Base-by-base conservation (phyloP, 2,329 filamentous ascomycete species). In the Leptographium lundbergii region DNA sequence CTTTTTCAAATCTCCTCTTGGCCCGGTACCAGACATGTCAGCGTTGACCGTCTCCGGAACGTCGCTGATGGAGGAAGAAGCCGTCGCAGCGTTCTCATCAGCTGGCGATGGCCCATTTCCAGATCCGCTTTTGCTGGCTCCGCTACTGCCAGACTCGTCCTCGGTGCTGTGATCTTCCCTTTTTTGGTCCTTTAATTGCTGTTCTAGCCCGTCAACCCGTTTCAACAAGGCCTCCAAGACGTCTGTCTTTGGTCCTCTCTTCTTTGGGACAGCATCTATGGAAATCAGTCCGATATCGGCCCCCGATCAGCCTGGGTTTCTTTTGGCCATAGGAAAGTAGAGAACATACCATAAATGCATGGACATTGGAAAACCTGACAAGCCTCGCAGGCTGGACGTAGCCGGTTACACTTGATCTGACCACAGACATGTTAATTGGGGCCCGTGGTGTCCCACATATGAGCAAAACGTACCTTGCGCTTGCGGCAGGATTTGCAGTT, bases 401-500 rank as follows among this genome's bases (percentile, higher is more conserved):
- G 75, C 59, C 90, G 83, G 71, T 94, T 95, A 75, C 90, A 95
- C 75, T 95, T 95, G 74, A 95, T 95, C 89, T 95, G 19, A 61
- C 58, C 27, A 56, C 22, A 47, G 9, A 39, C 1, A 29, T 13
- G 25, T 29, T 10, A 45, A 24, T n/a, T 19, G 22, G n/a, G 32
- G 17, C 1, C 24, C 13, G n/a, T 19, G 24, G 5, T 6, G 17
- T 19, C 2, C 22, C 13, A 36, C 4, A 39, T 45, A 14, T 27
- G 25, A 24, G 19, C 32, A 10, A n/a, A 19, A 61, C 75, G 54
- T 72, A 92, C 89, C 86, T 95, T 95, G 75, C 90, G 81, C 74
- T 95, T 95, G 66, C 90, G 83, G 76, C 90, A 95, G 59, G 89
- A 94, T 73, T 95, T 95, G 82, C 90, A 95, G 72, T 95, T 95